Conservation (phyloP, 352 stramenopile genomes). For the Phytopythium sindhum region DNA sequence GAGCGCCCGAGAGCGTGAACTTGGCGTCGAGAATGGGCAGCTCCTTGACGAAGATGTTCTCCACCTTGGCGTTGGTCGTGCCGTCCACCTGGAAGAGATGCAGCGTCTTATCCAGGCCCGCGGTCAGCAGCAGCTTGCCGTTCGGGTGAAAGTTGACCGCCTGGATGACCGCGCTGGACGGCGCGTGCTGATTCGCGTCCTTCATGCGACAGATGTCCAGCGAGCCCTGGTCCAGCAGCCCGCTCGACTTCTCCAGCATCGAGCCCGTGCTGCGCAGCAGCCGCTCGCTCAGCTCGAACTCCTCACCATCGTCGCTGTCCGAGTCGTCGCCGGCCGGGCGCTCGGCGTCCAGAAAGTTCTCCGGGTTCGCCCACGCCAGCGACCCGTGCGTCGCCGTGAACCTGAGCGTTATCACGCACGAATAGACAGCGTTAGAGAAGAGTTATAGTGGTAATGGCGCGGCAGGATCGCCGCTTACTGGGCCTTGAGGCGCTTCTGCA, state of each 20-base stretch:
- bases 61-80: constrained; percentile 83
- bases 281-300: constrained; percentile 31
- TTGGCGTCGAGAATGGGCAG: constrained; percentile 85
- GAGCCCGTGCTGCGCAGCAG: constrained; percentile 53
- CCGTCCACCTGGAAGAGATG: constrained; percentile 92
- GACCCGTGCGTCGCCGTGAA: constrained; percentile 55
- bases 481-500: constrained; percentile 79
- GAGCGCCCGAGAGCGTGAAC: constrained; percentile 75
- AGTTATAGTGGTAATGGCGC: too few relatives aligned
- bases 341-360: constrained; percentile 55
- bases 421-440: too few relatives aligned
- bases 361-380: constrained; percentile 68
- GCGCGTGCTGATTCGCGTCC: constrained; percentile 90
- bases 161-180: constrained; percentile 82
- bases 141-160: constrained; percentile 89
- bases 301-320: constrained; percentile 55
- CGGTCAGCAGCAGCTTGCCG: constrained; percentile 85
- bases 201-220: constrained; percentile 81
- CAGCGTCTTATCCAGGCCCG: constrained; percentile 91
- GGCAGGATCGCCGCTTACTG: constrained; percentile 39
- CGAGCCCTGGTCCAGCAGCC: constrained; percentile 53
- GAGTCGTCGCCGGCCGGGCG: constrained; percentile 32
- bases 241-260: constrained; percentile 47
- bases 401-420: constrained; percentile 13
- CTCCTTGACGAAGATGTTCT: constrained; percentile 89